Evolutionary conservation across 1,139 yeast species (phyloP).

Genomic region (Candida sp.): DNA sequence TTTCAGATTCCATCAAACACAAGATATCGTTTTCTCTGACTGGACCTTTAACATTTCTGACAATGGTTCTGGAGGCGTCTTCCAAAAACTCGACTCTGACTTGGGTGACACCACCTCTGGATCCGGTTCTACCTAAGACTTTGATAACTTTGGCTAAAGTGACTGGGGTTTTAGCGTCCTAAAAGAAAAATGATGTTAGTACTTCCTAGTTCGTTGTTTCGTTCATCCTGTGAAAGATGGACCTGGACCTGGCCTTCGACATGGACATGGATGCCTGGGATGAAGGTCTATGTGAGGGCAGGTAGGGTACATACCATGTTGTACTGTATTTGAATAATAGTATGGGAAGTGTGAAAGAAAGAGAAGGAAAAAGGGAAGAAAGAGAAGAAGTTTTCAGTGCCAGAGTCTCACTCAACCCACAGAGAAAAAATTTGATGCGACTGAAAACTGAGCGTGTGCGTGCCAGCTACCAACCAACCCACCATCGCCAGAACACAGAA

Average conservation of each 20-base stretch:
- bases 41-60: slow-evolving; percentile 99
- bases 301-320: slow-evolving; percentile 13
- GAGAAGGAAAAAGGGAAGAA: not conserved
- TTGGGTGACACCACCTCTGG: slow-evolving; percentile 99
- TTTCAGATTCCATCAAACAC: slow-evolving; percentile 99
- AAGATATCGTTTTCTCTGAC: slow-evolving; percentile 99
- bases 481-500: no score
- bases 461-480: not conserved
- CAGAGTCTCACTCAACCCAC: no score
- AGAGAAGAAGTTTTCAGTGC: not conserved
- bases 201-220: not conserved
- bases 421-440: not conserved
- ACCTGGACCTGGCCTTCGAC: no score
- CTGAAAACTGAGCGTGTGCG: not conserved
- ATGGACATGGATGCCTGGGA: not conserved
- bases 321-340: slow-evolving; percentile 2
- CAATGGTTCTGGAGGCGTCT: slow-evolving; percentile 97
- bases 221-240: no score
- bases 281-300: not conserved
- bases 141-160: slow-evolving; percentile 99
- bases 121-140: slow-evolving; percentile 99
- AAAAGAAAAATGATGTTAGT: slow-evolving; percentile 4
- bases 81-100: slow-evolving; percentile 99
- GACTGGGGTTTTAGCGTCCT: slow-evolving; percentile 94
- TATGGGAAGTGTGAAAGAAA: not conserved